These are phyloP conservation scores for Penicillium sp. DNA, from an alignment of 2,329 filamentous ascomycete species.

Conservation along the genomic window DNA sequence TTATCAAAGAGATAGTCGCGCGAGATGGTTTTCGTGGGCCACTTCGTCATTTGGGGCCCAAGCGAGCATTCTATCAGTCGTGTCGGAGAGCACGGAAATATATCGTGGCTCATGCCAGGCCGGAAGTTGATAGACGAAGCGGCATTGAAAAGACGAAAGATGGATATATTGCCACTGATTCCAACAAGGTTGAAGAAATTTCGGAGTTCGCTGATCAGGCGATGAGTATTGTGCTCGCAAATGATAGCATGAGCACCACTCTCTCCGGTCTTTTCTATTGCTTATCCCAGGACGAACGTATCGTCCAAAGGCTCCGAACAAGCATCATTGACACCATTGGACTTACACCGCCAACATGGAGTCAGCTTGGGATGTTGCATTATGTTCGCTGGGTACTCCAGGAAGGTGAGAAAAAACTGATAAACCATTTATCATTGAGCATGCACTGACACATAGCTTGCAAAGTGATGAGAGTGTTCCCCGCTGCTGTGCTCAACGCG, in stretches of 20 bases:
- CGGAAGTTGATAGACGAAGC: background rate
- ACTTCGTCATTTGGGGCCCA: background rate
- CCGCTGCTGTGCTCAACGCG: background rate
- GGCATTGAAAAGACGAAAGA: background rate
- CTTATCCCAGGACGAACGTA: conserved; percentile 3
- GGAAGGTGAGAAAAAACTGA: background rate
- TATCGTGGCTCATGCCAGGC: background rate
- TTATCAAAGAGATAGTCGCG: background rate
- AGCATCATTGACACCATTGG: background rate
- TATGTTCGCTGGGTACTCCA: conserved; percentile 11
- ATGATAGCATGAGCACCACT: conserved; percentile 13
- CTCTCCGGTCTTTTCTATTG: conserved; percentile 14
- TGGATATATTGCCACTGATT: background rate
- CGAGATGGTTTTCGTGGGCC: background rate
- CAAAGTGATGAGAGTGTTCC: background rate
- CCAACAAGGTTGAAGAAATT: background rate
- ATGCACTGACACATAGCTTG: background rate
- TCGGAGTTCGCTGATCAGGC: conserved; percentile 3
- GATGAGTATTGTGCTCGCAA: conserved; percentile 10
- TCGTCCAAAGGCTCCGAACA: background rate
- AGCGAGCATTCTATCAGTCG: background rate
- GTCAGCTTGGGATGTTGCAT: conserved; percentile 4
- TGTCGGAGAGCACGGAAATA: background rate
- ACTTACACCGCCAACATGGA: conserved; percentile 2
- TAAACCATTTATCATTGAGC: background rate